Percentiles rank a stretch among this genome's conserved stretches.
phyloP scores from a whole-genome alignment of 1,284 basidiomycete genomes.

The Ganoderma multipileum region DNA sequence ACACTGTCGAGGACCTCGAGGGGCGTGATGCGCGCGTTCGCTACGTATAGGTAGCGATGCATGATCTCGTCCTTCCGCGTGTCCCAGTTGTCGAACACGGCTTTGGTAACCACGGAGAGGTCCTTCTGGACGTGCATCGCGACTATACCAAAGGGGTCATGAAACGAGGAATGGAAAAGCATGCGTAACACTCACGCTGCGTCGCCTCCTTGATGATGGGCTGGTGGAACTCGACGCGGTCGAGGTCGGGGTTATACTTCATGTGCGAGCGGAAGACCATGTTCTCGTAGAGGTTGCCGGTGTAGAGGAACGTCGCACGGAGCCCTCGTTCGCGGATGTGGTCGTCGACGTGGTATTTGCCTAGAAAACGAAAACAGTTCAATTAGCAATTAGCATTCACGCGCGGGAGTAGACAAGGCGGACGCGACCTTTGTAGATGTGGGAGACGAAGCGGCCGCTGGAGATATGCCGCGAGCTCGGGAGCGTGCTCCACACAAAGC shows the following conservation, averaged over 20 bases:
- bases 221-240: conserved; percentile 34
- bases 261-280: conserved; percentile 34
- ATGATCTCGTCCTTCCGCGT: conserved; percentile 22
- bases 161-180: not conserved
- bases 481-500: conserved; percentile 36
- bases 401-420: not conserved
- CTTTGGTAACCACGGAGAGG: conserved; percentile 30
- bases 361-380: conserved; percentile 10
- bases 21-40: conserved; percentile 31
- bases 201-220: conserved; percentile 33
- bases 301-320: conserved; percentile 30
- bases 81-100: conserved; percentile 34
- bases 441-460: conserved; percentile 33
- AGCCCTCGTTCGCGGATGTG: conserved; percentile 29
- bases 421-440: conserved; percentile 33
- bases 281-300: conserved; percentile 37
- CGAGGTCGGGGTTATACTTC: conserved; percentile 29
- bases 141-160: conserved; percentile 16
- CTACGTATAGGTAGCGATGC: conserved; percentile 31
- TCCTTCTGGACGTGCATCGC: conserved; percentile 37
- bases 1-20: conserved; percentile 30
- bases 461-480: conserved; percentile 34
- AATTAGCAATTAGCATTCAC: not conserved
- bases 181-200: conserved; percentile 15
- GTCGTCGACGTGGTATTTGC: conserved; percentile 35